Conservation (phyloP, 495 filamentous ascomycete species). For the Aspergillus kassunensis region DNA sequence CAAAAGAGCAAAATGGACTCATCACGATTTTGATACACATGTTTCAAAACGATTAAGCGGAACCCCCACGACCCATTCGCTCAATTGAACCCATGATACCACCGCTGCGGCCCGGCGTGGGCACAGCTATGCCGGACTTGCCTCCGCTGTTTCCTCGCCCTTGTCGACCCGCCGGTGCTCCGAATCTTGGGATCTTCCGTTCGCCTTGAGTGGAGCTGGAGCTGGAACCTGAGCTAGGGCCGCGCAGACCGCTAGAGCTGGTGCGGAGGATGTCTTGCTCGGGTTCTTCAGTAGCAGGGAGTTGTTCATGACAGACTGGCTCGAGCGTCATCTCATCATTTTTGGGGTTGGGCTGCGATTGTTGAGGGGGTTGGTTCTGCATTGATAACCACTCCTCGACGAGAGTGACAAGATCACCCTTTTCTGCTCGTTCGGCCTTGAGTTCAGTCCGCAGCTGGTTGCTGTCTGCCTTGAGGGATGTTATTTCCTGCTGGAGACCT, state of each 20-base stretch:
- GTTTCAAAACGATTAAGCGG: not conserved
- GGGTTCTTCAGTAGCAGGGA: constrained; percentile 20
- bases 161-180: constrained; percentile 29
- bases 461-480: constrained; percentile 60
- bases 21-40: not conserved
- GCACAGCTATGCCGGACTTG: constrained; percentile 42
- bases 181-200: constrained; percentile 32
- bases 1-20: not conserved
- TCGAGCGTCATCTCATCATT: constrained; percentile 14
- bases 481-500: constrained; percentile 65
- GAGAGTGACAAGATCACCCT: constrained; percentile 86
- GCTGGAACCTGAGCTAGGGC: constrained; percentile 24
- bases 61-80: constrained; percentile 55
- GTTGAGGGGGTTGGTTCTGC: constrained; percentile 23
- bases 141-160: constrained; percentile 37
- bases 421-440: constrained; percentile 81
- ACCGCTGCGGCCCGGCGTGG: constrained; percentile 49
- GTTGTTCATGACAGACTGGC: constrained; percentile 4
- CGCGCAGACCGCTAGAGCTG: constrained; percentile 32
- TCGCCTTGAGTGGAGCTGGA: constrained; percentile 15
- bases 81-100: constrained; percentile 72
- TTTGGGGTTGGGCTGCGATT: constrained; percentile 12
- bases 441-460: constrained; percentile 56
- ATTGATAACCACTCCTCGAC: constrained; percentile 84
- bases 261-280: constrained; percentile 23